Evolutionary conservation across 306 rosid species (phyloP), one percentile per base, ranked within the genome.

Genomic region (Fragaria vesca): DNA sequence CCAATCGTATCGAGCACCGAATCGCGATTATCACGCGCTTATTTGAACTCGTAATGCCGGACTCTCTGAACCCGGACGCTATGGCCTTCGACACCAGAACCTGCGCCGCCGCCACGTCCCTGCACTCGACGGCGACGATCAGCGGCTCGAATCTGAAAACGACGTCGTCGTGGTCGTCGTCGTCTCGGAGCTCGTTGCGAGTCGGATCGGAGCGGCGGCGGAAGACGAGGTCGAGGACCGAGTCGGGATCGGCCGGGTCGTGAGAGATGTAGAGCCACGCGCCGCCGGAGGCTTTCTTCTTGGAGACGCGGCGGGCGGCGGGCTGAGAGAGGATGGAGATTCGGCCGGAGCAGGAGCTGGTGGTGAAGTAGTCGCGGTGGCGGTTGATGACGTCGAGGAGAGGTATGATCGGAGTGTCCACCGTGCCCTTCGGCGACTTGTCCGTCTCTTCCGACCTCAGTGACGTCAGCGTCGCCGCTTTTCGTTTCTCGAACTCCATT

Each of bases 291-390:
- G 98, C 97, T 79, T 91, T 95, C 87, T 95, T 94, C 85, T 91
- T 77, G 12, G 73, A 0, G 1, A 51, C 18, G 38, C 57, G n/a
- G 58, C 83, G 60, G 15, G 42, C 20, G 18, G 46, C 20, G 38
- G 97, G 97, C 69, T 92, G 97, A 36, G 97, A 85, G 57, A 92
- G 97, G 80, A 95, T 88, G 2, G 98, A 91, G 79, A 95, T 88
- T 13, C 98, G 88, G 66, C 98, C 97, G 3, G 98, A 91, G 85
- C 97, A 95, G 40, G 98, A 95, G 61, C 98, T 92, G 81, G 98
- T 92, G 66, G 98, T 95, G 91, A 91, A 95, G 82, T 78, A 95
- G 21, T 34, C 78, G 16, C 93, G 97, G 82, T 88, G 89, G 45
- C 68, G 26, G 76, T 95, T 92, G 76, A 95, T 81, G 66, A 87